Conservation (phyloP, 78 protist species). For the Dictyostelium intermedium region DNA sequence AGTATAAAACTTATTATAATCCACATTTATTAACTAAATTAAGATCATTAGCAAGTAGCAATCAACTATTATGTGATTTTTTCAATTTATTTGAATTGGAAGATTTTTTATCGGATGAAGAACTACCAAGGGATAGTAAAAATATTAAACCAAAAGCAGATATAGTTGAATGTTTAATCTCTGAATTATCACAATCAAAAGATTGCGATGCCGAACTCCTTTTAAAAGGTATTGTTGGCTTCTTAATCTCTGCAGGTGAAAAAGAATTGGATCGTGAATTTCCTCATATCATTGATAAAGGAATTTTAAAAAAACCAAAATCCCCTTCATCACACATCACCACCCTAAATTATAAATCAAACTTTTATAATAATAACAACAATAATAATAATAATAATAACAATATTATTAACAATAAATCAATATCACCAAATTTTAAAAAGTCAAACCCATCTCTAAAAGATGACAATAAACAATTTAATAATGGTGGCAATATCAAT, state of each 20-base stretch:
- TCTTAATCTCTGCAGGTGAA: not conserved
- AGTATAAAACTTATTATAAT: not conserved
- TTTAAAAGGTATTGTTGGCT: not conserved
- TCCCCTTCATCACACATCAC: not conserved
- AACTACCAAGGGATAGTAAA: not conserved
- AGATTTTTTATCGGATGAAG: not conserved
- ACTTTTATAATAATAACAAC: not conserved
- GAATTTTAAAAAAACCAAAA: not conserved
- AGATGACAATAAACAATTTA: not conserved
- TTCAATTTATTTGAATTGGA: not conserved
- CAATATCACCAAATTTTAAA: not conserved
- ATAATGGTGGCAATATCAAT: not conserved
- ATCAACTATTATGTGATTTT: not conserved
- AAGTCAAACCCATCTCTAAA: not conserved
- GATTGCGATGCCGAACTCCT: not conserved
- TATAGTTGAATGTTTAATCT: not conserved
- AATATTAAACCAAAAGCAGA: not conserved
- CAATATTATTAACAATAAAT: too few species aligned
- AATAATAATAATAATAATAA: too few species aligned
- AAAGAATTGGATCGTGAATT: not conserved
- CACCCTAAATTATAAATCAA: not conserved
- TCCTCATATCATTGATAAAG: not conserved
- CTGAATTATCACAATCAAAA: not conserved
- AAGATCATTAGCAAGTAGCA: slow-evolving; percentile 4
- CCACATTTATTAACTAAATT: slow-evolving; percentile 4